Evolutionary conservation across 1,284 basidiomycete genomes (phyloP), one percentile per base, ranked within the genome.

Genomic region (Trichosporon coremiiforme): DNA sequence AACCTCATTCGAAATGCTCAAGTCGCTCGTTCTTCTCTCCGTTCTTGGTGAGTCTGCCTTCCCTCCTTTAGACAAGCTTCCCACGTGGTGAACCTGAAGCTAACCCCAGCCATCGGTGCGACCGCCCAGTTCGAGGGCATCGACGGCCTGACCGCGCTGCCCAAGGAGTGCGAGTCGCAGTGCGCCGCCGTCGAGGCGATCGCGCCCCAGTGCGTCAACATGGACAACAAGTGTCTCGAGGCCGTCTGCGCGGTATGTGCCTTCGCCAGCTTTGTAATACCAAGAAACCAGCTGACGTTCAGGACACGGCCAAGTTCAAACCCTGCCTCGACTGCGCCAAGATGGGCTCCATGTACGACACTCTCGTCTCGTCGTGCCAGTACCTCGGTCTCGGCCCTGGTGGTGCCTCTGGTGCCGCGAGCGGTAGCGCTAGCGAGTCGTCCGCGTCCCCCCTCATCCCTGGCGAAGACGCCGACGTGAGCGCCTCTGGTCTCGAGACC

Each of bases 21-120:
- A 53, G 50, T 25, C 50, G n/a, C 50, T 53, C 50, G 50, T 53
- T 17, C 50, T 53, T 17, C n/a, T 53, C 50, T 53, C 50, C 50
- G 15, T 53, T 17, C 22, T 53, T 20, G 50, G 50, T 53, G 12
- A 8, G 50, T 53, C 20, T 53, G 36, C 20, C 17, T 35, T 35
- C 15, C 45, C 6, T 17, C 20, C 17, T 17, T 13, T n/a, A 20
- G 4, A 47, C 17, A 47, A 47, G 17, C 17, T 20, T 47, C 20
- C n/a, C 20, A 13, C 9, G 25, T 25, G 25, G 25, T 25, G 25
- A n/a, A 9, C 4, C 20, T 53, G 2, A 10, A 22, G 50, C 50
- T 53, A 10, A 53, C 20, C 20, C 20, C 50, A 53, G 50, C 50
- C n/a, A 53, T 25, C 50, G 50, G 41, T 12, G 41, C 50, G 15